These are phyloP conservation scores for Arthrocladium fulminans DNA, from an alignment of 2,329 filamentous ascomycete species.

Conservation along the genomic window DNA sequence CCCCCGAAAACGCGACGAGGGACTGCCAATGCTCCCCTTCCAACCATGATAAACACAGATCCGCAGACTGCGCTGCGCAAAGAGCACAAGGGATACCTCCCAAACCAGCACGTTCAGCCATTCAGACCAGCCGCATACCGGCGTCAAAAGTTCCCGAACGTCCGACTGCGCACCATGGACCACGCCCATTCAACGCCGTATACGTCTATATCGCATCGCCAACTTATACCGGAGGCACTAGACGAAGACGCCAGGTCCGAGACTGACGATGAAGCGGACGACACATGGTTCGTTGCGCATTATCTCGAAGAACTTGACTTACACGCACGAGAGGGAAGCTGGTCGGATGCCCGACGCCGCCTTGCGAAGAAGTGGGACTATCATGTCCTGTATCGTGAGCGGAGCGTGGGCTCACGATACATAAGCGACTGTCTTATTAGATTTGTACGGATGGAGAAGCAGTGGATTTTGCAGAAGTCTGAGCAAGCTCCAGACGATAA, in stretches of 20 bases:
- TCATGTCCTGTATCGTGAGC: constrained; percentile 21
- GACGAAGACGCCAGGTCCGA: constrained; percentile 12
- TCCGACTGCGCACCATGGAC: constrained; percentile 10
- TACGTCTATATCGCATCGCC: constrained; percentile 20
- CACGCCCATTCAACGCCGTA: constrained; percentile 11
- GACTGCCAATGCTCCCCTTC: not conserved
- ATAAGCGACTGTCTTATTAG: constrained; percentile 21
- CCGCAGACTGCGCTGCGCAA: constrained; percentile 3
- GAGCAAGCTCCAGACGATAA: not conserved
- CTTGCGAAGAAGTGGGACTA: constrained; percentile 19
- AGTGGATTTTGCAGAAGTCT: constrained; percentile 9
- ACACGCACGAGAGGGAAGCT: constrained; percentile 11
- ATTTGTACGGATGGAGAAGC: constrained; percentile 20
- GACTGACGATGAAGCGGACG: constrained; percentile 23
- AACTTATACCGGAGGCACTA: constrained; percentile 17
- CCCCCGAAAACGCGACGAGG: constrained; percentile 4
- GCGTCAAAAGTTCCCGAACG: constrained; percentile 15
- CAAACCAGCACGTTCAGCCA: constrained; percentile 14
- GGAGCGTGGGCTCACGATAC: constrained; percentile 17
- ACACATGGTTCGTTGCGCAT: constrained; percentile 17
- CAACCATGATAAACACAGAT: constrained; percentile 2
- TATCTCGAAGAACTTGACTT: constrained; percentile 21
- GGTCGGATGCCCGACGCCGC: constrained; percentile 15
- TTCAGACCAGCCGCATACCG: constrained; percentile 11
- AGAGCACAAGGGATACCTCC: constrained; percentile 10